Base-by-base conservation (phyloP, 1,284 basidiomycete genomes). In the Papiliotrema nemorosa region DNA sequence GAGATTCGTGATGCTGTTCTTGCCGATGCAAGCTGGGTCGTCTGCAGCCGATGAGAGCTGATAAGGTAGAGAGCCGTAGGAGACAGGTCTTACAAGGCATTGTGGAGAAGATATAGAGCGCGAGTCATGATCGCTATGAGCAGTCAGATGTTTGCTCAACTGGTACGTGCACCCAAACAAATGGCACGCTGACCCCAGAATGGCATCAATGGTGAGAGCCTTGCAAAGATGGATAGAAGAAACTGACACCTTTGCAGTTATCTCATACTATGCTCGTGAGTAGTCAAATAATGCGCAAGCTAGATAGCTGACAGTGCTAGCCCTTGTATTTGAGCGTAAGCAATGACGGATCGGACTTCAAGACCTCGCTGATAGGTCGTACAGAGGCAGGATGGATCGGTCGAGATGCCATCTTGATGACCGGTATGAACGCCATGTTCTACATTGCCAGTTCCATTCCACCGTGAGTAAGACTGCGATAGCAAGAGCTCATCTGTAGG, bases 81-180 rank as follows among this genome's bases (percentile, higher is more conserved):
- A 60, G 85, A 80, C 53, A 82, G 91, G 51, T 83, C 86, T 10
- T 97, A 97, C 76, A 71, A 74, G 33, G 81, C 81, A 36, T 89
- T 97, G 84, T 96, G 91, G 90, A 83, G 75, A 61, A 82, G 83
- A 58, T 97, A 97, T 74, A 87, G 88, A 62, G 84, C 85, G 39
- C 82, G 93, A 40, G 92, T 97, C 5, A 73, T 97, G 58, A 84
- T 97, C 53, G 94, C 93, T n/a, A 94, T 94, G 90, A 92, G 90
- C 18, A 90, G 90, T 56, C 94, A 97, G 72, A 87, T 88, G 50
- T 97, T 97, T 72, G 93, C 93, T 42, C 94, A 97, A 74, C 77
- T 97, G 60, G 88, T 89, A 59, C 60, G 84, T 78, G 10, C 24
- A 36, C 47, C 9, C 10, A 36, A 31, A n/a, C 9, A 36, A 35